Base-by-base conservation (phyloP, 176 grass and related monocot genomes). In the Musa beccarii region DNA sequence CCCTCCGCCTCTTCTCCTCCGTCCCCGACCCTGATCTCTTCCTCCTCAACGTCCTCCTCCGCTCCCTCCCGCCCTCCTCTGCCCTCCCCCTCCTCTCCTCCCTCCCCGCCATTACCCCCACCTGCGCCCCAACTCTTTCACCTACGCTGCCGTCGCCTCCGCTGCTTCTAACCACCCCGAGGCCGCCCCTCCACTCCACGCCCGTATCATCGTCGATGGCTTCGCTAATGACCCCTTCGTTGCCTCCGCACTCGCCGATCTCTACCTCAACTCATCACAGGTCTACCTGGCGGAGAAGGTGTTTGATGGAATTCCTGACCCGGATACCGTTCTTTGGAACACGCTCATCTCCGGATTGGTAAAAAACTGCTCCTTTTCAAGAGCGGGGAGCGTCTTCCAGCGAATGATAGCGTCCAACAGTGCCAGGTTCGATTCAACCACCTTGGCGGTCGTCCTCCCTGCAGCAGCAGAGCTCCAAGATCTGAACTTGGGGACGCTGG, bases 241-340 rank as follows among this genome's bases (percentile, higher is more conserved):
- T 8, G 79, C 57, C 49, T 80, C 79, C n/a, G 69, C 79, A 0
- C 59, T 80, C 49, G 50, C 59, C 21, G 50, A 54, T 26, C 34
- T 73, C 15, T 80, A 80, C 56, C 57, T 80, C 49, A 73, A 65
- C 23, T 64, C 71, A 49, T 63, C 79, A 43, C 79, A 65, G 20
- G 49, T 80, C 49, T 63, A 59, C 49, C 19, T 59, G 22, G 79
- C 69, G 21, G 57, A 73, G 59, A 80, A 80, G 56, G 79, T 73
- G 69, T 80, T 80, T 10, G 79, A 73, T 53, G 57, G 22, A 73
- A 73, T 80, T 43, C 69, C 56, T 22, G 12, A 54, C 55, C 79
- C 79, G 49, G 79, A 80, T n/a, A 65, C 79, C 55, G 69, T 80
- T 51, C 61, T 80, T 11, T 80, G 79, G 79, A 80, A 80, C 79